Evolutionary conservation across 2,329 filamentous ascomycete genomes (phyloP).

Genomic region (Daldinia eschscholtzii): DNA sequence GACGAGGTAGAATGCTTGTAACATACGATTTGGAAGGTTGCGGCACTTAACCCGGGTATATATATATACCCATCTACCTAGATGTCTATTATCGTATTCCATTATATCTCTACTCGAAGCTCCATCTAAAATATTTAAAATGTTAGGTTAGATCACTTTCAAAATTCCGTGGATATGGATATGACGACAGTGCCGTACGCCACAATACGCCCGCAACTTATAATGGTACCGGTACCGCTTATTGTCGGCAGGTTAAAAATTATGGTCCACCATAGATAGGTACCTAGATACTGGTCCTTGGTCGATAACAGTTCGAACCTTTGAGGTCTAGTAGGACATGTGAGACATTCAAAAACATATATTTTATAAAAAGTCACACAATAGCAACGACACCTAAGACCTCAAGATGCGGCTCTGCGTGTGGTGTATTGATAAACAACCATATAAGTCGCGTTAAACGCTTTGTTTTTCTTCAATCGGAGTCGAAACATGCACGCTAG

Average conservation of each 20-base stretch:
- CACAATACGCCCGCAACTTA: neutral
- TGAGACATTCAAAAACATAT: neutral
- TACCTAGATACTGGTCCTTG: neutral
- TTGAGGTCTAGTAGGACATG: neutral
- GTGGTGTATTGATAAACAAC: neutral
- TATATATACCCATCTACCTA: no score
- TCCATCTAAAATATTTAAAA: neutral
- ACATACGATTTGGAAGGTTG: no score
- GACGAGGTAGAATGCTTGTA: no score
- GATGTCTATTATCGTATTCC: no score
- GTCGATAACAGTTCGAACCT: neutral
- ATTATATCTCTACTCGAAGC: no score
- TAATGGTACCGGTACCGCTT: neutral
- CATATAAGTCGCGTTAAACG: neutral
- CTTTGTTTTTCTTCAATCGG: neutral
- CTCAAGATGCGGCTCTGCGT: slow-evolving; percentile 24
- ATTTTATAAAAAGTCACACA: neutral
- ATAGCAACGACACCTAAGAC: slow-evolving; percentile 10
- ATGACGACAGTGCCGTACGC: neutral
- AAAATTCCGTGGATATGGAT: neutral
- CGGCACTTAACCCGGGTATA: no score
- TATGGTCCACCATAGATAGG: no score
- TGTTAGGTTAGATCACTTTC: neutral
- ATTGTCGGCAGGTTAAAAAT: neutral
- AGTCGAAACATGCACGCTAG: no score